phyloP scores from a whole-genome alignment of 1,284 basidiomycete species.

The Psilocybe mexicana region DNA sequence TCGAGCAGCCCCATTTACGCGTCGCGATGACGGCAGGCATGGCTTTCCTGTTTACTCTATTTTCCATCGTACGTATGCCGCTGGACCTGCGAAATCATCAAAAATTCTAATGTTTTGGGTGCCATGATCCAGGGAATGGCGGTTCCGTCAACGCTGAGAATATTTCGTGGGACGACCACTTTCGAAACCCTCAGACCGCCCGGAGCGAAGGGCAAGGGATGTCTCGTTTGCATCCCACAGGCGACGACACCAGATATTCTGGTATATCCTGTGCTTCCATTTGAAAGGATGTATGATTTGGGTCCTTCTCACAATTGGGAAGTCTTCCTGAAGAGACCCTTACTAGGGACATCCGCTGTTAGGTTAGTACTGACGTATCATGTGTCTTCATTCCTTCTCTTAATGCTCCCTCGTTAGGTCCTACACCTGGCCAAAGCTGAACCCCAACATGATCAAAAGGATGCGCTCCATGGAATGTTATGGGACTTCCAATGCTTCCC shows the following conservation, averaged over 20 bases:
- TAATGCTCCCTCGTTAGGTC: slow-evolving; percentile 14
- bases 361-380: slow-evolving; percentile 11
- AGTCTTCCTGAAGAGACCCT: slow-evolving; percentile 25
- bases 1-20: slow-evolving; percentile 42
- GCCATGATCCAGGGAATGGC: slow-evolving; percentile 19
- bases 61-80: slow-evolving; percentile 38
- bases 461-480: slow-evolving; percentile 16
- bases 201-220: background rate
- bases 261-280: slow-evolving; percentile 21
- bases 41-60: slow-evolving; percentile 37
- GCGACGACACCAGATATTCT: background rate
- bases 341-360: slow-evolving; percentile 21
- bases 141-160: slow-evolving; percentile 12
- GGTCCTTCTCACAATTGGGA: slow-evolving; percentile 37
- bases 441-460: slow-evolving; percentile 35
- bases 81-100: background rate
- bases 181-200: slow-evolving; percentile 18
- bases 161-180: slow-evolving; percentile 24
- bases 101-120: background rate
- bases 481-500: background rate
- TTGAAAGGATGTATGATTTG: slow-evolving; percentile 45
- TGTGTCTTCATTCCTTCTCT: background rate
- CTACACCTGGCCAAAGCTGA: slow-evolving; percentile 42
- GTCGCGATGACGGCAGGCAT: slow-evolving; percentile 31
- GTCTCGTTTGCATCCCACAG: slow-evolving; percentile 15